These are phyloP conservation scores for Pseudogymnoascus sp. DNA, from an alignment of 2,329 filamentous ascomycete genomes.

Conservation along the genomic window DNA sequence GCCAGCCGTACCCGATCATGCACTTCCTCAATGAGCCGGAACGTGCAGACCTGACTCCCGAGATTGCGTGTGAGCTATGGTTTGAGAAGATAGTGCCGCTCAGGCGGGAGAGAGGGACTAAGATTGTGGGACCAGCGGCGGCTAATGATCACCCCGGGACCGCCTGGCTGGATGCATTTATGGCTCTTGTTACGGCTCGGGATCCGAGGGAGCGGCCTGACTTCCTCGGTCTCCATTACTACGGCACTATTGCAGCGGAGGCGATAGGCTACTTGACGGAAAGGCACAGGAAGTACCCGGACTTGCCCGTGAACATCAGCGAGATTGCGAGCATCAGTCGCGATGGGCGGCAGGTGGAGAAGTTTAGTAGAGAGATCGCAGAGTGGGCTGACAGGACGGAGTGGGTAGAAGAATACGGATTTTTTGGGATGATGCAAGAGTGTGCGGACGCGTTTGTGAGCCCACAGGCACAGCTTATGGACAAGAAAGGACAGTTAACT, in stretches of 20 bases:
- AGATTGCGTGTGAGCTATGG: conserved; percentile 34
- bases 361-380: conserved; percentile 33
- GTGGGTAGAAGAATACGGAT: conserved; percentile 37
- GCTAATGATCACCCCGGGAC: conserved; percentile 32
- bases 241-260: conserved; percentile 28
- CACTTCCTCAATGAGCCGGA: conserved; percentile 42
- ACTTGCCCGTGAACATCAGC: conserved; percentile 31
- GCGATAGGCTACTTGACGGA: conserved; percentile 31
- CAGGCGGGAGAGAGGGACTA: conserved; percentile 27
- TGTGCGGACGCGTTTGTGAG: conserved; percentile 38
- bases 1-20: conserved; percentile 27
- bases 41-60: conserved; percentile 28
- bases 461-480: conserved; percentile 38
- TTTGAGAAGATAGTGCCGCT: conserved; percentile 31
- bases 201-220: conserved; percentile 34
- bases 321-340: conserved; percentile 36
- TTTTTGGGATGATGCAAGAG: conserved; percentile 37
- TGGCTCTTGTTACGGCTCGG: conserved; percentile 28
- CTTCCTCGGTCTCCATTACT: conserved; percentile 37
- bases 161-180: conserved; percentile 35
- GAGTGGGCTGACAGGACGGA: conserved; percentile 36
- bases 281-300: conserved; percentile 31
- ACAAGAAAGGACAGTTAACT: conserved; percentile 33
- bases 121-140: conserved; percentile 33
- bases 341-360: conserved; percentile 29